Evolutionary conservation across 2,329 filamentous ascomycete species (phyloP).

Genomic region (Colletotrichum sojae): DNA sequence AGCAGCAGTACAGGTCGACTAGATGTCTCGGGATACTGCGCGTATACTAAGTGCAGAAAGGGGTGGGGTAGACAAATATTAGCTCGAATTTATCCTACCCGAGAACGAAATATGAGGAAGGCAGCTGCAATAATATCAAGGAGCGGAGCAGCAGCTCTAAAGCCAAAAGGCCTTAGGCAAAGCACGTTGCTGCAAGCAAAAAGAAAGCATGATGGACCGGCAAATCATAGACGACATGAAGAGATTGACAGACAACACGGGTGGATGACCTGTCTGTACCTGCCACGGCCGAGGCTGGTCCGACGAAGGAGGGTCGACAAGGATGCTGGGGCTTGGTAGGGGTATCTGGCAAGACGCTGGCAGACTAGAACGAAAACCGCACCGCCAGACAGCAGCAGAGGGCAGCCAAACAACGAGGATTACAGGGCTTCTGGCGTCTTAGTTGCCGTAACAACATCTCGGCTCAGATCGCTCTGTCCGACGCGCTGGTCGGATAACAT

Average conservation of each 20-base stretch:
- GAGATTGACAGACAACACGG: conserved; percentile 18
- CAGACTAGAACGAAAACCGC: conserved; percentile 11
- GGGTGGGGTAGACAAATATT: conserved; percentile 19
- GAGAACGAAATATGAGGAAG: conserved; percentile 11
- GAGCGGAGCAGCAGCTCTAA: neutral
- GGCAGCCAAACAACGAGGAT: conserved; percentile 8
- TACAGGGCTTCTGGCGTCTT: conserved; percentile 1
- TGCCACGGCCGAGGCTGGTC: conserved; percentile 30
- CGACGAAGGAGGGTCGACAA: conserved; percentile 21
- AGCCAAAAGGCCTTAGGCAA: conserved; percentile 6
- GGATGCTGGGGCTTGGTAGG: conserved; percentile 32
- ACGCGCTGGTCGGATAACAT: neutral
- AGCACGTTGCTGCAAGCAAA: conserved; percentile 21
- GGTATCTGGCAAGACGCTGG: conserved; percentile 23
- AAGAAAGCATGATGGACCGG: conserved; percentile 28
- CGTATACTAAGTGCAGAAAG: conserved; percentile 17
- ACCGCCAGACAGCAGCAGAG: conserved; percentile 31
- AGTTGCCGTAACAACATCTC: conserved; percentile 6
- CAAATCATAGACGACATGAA: conserved; percentile 25
- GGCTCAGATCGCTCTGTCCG: conserved; percentile 6
- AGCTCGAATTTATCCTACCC: conserved; percentile 27
- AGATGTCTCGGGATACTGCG: conserved; percentile 21
- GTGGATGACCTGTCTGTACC: conserved; percentile 12
- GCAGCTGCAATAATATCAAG: conserved; percentile 19
- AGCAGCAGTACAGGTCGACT: conserved; percentile 3